A percentile compares a stretch with the other conserved stretches of the same genome.
Evolutionary conservation across 176 grass and related monocot species (phyloP).

Genomic region (Microstegium vimineum): DNA sequence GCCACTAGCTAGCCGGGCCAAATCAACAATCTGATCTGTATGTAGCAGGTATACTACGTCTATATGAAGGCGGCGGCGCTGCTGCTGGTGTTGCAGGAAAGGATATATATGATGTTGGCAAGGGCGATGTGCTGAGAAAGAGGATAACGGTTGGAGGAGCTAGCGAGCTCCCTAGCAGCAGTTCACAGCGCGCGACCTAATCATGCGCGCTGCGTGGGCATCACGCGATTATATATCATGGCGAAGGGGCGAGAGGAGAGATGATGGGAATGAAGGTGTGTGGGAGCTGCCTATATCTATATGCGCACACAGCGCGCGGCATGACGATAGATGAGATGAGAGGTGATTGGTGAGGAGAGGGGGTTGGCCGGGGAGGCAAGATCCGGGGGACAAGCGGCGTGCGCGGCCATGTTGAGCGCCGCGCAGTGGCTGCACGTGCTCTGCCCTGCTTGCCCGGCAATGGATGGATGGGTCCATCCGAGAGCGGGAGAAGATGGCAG

Average conservation of each 20-base stretch:
- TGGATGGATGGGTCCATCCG: no score
- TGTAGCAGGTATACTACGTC: neutral
- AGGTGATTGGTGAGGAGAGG: neutral
- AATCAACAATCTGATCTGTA: neutral
- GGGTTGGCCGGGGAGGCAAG: conserved; percentile 30
- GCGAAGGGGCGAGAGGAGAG: neutral
- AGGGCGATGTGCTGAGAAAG: neutral
- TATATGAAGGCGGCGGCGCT: neutral
- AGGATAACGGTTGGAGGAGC: neutral
- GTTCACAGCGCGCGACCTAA: neutral
- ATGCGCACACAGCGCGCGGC: neutral
- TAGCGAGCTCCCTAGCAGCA: neutral
- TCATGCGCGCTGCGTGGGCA: conserved; percentile 10
- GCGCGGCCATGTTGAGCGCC: conserved; percentile 33
- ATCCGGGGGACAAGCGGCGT: conserved; percentile 54
- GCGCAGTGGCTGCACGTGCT: conserved; percentile 40
- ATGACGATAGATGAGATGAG: conserved; percentile 28
- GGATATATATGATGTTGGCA: neutral
- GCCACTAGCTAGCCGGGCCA: neutral
- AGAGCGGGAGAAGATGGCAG: neutral
- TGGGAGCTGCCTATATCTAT: neutral
- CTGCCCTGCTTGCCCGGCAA: neutral
- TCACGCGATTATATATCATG: conserved; percentile 23
- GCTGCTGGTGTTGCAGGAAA: no score
- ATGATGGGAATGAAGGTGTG: neutral